phyloP scores from a whole-genome alignment of 495 filamentous ascomycete genomes.

The Aspergillus sparsus region DNA sequence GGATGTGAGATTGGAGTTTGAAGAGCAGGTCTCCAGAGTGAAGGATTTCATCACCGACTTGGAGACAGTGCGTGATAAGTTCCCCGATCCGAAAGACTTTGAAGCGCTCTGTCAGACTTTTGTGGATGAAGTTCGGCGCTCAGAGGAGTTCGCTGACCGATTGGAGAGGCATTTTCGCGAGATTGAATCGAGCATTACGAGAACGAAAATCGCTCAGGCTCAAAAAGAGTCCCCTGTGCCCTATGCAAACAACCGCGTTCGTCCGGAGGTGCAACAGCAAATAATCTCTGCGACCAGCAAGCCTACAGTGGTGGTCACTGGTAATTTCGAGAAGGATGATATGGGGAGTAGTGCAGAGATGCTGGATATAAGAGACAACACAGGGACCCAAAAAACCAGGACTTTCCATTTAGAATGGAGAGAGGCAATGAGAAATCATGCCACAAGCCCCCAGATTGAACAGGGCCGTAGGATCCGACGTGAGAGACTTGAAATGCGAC shows the following conservation, averaged over 20 bases:
- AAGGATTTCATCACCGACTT: background rate
- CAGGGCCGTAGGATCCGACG: conserved; percentile 1
- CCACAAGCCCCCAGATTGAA: background rate
- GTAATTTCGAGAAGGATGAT: no score
- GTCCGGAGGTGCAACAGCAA: no score
- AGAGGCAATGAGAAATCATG: background rate
- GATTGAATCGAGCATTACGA: background rate
- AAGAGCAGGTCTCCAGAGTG: background rate
- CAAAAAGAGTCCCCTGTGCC: no score
- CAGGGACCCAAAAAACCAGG: background rate
- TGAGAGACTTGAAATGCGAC: conserved; percentile 6
- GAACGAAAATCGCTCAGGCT: no score
- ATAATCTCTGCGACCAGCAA: no score
- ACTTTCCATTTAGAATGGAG: background rate
- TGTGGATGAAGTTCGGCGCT: background rate
- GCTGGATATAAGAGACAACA: background rate
- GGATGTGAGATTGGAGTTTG: background rate
- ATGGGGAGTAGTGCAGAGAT: background rate
- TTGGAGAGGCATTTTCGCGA: background rate
- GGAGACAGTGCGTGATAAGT: background rate
- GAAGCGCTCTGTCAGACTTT: background rate
- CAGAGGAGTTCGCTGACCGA: background rate
- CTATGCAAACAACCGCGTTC: no score
- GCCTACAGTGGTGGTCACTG: no score
- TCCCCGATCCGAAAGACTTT: background rate